Percentiles rank a stretch among this genome's conserved stretches.
phyloP scores from a whole-genome alignment of 129 eudicot species.

The Tagetes patula region DNA sequence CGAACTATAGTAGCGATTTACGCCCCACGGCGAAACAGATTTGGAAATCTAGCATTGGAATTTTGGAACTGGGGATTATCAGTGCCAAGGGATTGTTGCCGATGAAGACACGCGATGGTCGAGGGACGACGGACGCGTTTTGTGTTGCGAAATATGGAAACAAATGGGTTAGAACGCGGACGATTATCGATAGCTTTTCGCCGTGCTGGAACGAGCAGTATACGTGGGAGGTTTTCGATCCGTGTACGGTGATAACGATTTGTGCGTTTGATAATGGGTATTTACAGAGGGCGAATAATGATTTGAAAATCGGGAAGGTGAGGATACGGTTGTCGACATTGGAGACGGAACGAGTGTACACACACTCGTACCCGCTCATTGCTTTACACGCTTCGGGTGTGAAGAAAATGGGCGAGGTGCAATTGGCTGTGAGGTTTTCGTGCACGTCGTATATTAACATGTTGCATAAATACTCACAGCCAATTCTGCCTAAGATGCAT shows the following conservation, averaged over 20 bases:
- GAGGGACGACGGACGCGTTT: slow-evolving; percentile 75
- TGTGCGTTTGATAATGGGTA: slow-evolving; percentile 77
- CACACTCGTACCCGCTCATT: slow-evolving; percentile 82
- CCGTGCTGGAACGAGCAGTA: slow-evolving; percentile 96
- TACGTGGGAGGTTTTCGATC: slow-evolving; percentile 95
- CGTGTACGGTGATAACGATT: slow-evolving; percentile 76
- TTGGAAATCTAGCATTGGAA: slow-evolving; percentile 72
- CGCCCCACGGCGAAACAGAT: slow-evolving; percentile 73
- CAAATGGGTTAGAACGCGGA: slow-evolving; percentile 88
- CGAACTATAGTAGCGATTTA: slow-evolving; percentile 71
- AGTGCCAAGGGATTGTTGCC: slow-evolving; percentile 75
- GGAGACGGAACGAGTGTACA: slow-evolving; percentile 84
- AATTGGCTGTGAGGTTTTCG: slow-evolving; percentile 81
- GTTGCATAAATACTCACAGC: slow-evolving; percentile 76
- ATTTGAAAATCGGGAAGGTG: slow-evolving; percentile 73
- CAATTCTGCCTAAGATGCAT: slow-evolving; percentile 91
- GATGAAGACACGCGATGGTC: slow-evolving; percentile 71
- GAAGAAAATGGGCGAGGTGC: slow-evolving; percentile 89
- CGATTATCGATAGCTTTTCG: slow-evolving; percentile 59
- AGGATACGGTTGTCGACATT: slow-evolving; percentile 79
- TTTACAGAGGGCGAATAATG: slow-evolving; percentile 52
- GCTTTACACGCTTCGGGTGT: slow-evolving; percentile 80
- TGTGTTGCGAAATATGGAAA: slow-evolving; percentile 87
- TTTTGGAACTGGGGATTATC: slow-evolving; percentile 76
- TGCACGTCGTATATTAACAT: slow-evolving; percentile 74